Percentiles rank a stretch among this genome's conserved stretches.
Conservation (phyloP, 805 yeast genomes). For the Metschnikowia kofuensis region DNA sequence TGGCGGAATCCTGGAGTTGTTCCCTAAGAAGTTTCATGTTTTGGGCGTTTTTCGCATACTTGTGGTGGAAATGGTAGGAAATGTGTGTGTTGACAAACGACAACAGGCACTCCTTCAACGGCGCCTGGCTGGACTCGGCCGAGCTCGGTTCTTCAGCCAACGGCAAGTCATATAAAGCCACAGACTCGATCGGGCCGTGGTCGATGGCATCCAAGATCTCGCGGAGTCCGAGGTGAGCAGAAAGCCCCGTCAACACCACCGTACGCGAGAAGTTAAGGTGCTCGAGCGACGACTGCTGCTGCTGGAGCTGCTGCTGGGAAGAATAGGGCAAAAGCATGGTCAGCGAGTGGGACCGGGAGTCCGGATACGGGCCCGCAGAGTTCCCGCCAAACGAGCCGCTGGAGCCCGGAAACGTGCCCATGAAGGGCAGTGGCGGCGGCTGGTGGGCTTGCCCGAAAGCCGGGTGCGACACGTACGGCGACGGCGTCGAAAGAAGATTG, state of each 20-base stretch:
- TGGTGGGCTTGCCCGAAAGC: constrained; percentile 14
- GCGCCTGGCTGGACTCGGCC: not conserved
- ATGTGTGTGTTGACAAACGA: constrained; percentile 36
- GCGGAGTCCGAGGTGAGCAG: constrained; percentile 22
- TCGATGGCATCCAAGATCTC: constrained; percentile 46
- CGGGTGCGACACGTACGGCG: constrained; percentile 53
- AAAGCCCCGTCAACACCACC: constrained; percentile 30
- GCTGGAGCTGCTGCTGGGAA: constrained; percentile 5
- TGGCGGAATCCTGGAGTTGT: constrained; percentile 23
- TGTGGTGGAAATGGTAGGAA: constrained; percentile 31
- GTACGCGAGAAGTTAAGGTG: constrained; percentile 38
- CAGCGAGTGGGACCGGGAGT: constrained; percentile 7
- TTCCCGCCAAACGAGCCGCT: not conserved
- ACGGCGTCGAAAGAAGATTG: constrained; percentile 46
- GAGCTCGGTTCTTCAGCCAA: not conserved
- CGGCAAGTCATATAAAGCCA: constrained; percentile 16
- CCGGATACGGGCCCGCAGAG: not conserved
- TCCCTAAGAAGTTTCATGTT: constrained; percentile 25
- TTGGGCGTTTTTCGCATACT: constrained; percentile 26
- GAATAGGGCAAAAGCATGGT: constrained; percentile 1
- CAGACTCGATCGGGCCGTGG: constrained; percentile 62
- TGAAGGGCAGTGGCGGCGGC: constrained; percentile 4
- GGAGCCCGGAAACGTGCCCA: not conserved
- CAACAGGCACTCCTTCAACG: constrained; percentile 28
- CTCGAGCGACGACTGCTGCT: constrained; percentile 19